Evolutionary conservation across 805 yeast genomes (phyloP).

Genomic region (Sugiyamaella floridensis): DNA sequence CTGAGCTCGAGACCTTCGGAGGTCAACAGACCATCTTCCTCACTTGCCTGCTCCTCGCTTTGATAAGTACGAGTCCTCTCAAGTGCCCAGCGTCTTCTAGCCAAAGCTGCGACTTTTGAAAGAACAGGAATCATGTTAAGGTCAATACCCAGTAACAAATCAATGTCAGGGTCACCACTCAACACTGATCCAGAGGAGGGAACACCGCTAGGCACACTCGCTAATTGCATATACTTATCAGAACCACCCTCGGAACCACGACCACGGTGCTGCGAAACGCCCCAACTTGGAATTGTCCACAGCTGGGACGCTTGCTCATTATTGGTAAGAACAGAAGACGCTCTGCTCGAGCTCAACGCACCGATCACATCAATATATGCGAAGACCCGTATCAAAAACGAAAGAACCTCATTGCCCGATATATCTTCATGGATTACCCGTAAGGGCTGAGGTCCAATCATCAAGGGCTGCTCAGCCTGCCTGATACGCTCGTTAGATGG

Average conservation of each 20-base stretch:
- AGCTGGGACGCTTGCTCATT: constrained; percentile 30
- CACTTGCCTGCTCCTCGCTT: constrained; percentile 1
- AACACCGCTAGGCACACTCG: constrained; percentile 17
- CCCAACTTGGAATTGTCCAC: constrained; percentile 25
- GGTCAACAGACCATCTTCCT: constrained; percentile 18
- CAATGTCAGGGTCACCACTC: constrained; percentile 12
- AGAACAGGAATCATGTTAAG: constrained; percentile 51
- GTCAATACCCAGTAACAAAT: constrained; percentile 49
- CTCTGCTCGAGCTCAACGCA: constrained; percentile 44
- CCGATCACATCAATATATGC: constrained; percentile 62
- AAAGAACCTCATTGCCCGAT: constrained; percentile 33
- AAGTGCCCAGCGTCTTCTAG: constrained; percentile 28
- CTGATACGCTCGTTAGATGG: neutral
- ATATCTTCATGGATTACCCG: constrained; percentile 15
- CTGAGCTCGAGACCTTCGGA: constrained; percentile 39
- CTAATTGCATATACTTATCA: neutral
- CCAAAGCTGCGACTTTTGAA: constrained; percentile 41
- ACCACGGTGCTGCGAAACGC: constrained; percentile 6
- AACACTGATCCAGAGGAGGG: constrained; percentile 9
- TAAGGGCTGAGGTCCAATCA: constrained; percentile 14
- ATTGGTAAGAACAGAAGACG: constrained; percentile 21
- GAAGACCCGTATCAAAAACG: constrained; percentile 61
- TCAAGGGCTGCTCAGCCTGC: neutral
- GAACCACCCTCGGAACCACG: constrained; percentile 3
- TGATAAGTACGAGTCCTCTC: constrained; percentile 15